Conservation (phyloP, 2,329 filamentous ascomycete genomes). For the Pseudocercospora musae region DNA sequence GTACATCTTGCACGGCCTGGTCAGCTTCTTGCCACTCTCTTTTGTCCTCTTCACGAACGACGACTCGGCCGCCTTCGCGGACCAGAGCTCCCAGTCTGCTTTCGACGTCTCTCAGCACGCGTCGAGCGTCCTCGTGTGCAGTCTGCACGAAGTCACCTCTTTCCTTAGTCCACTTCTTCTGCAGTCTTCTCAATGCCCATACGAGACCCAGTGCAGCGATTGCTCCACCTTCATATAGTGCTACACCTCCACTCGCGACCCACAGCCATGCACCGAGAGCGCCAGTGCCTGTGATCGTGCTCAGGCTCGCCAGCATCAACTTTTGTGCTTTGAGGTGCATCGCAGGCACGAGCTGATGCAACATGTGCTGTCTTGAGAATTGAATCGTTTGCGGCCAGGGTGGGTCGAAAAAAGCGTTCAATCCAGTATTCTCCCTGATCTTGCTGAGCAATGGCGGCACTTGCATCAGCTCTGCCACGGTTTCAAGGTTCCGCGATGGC, state of each 20-base stretch:
- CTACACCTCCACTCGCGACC: slow-evolving; percentile 50
- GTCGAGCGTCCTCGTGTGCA: slow-evolving; percentile 56
- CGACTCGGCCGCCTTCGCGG: slow-evolving; percentile 41
- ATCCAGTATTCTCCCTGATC: slow-evolving; percentile 27
- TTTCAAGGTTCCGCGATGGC: slow-evolving; percentile 16
- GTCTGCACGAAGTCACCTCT: slow-evolving; percentile 51
- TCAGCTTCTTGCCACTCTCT: slow-evolving; percentile 42
- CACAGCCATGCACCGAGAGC: slow-evolving; percentile 56
- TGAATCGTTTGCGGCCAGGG: slow-evolving; percentile 76
- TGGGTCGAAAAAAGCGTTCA: slow-evolving; percentile 35
- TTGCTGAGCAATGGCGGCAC: slow-evolving; percentile 27
- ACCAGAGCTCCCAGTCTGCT: slow-evolving; percentile 48
- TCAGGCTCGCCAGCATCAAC: slow-evolving; percentile 67
- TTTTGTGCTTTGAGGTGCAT: slow-evolving; percentile 47
- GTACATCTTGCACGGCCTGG: slow-evolving; percentile 41
- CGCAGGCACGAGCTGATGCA: slow-evolving; percentile 41
- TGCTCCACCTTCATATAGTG: slow-evolving; percentile 57
- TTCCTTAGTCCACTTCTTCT: slow-evolving; percentile 57
- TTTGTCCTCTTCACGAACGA: slow-evolving; percentile 36
- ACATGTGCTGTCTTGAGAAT: slow-evolving; percentile 56
- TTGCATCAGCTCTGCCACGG: slow-evolving; percentile 31
- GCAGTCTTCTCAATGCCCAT: slow-evolving; percentile 56
- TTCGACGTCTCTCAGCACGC: slow-evolving; percentile 55
- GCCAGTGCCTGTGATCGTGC: slow-evolving; percentile 60
- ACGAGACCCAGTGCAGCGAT: slow-evolving; percentile 58